Conservation (phyloP, 306 rosid genomes). For the Cucumis hystrix region DNA sequence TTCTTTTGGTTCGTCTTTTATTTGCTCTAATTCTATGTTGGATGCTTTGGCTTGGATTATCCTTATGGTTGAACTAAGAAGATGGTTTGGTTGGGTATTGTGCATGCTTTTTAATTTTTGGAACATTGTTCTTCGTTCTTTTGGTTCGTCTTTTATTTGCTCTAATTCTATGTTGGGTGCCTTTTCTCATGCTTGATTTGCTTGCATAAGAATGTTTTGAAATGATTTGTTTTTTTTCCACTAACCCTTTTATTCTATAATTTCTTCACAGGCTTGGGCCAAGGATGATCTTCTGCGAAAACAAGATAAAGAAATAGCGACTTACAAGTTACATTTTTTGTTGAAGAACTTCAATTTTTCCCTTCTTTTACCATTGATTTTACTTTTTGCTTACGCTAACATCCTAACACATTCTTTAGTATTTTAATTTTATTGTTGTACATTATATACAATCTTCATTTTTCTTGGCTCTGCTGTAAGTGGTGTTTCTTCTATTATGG, state of each 20-base stretch:
- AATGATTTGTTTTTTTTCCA: neutral
- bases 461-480: neutral
- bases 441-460: neutral
- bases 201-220: neutral
- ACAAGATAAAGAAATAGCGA: conserved; percentile 75
- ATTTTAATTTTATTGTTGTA: neutral
- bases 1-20: too few species aligned
- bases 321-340: conserved; percentile 47
- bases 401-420: neutral
- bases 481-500: neutral
- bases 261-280: conserved; percentile 74
- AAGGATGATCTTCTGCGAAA: conserved; percentile 82
- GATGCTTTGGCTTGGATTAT: too few species aligned
- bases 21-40: too few species aligned
- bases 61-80: too few species aligned
- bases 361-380: neutral
- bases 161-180: too few species aligned
- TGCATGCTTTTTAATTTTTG: too few species aligned
- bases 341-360: neutral
- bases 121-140: too few species aligned
- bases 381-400: neutral
- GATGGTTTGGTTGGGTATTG: too few species aligned
- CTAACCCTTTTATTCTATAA: neutral
- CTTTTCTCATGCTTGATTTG: neutral
- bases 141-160: too few species aligned